Base-by-base conservation (phyloP, 371 early-diverging fungal genomes). In the Mucor lusitanicus region DNA sequence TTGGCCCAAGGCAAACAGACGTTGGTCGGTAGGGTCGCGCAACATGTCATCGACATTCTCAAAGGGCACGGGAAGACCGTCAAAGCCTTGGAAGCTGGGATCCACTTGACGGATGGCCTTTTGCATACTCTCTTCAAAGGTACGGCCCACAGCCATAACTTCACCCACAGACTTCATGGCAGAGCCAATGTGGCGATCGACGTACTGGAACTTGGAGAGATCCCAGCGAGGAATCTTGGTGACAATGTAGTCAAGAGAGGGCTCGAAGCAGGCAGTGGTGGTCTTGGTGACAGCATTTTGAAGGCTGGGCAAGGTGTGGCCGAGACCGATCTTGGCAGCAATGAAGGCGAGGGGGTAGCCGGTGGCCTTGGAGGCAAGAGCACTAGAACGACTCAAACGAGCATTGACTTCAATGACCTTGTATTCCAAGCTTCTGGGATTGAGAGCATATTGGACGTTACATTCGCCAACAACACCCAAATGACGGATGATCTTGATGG, bases 201-300 rank as follows among this genome's bases (percentile, higher is more conserved):
- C 98, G 67, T 91, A 93, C 64, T 88, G 85, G 82, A 97, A 97
- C 83, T 97, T 97, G 67, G 79, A 84, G 71, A 97, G 80, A 78
- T 97, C 98, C 97, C 97, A 97, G 37, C 96, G 91, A 67, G 98
- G 98, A 70, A 97, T 95, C 87, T 97, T 97, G 69, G 90, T 90
- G 32, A 97, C 96, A 44, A 93, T 83, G 74, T 96, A 97, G 76
- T 97, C 98, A 37, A 97, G 79, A 30, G 92, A 92, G 5, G 98
- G 98, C 76, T 97, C 98, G 71, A 97, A 97, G 87, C 94, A 93
- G 42, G 98, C 98, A 23, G 92, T 93, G 25, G 98, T 96, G 13
- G 87, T 88, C 79, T 90, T 91, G 61, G 97, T 97, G 30, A 96
- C 97, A 59, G 90, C 85, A 79, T 97, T 97, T 75, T 88, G 86